These are phyloP conservation scores for Arxiozyma slooffiae DNA, from an alignment of 1,139 yeast genomes.

Conservation along the genomic window DNA sequence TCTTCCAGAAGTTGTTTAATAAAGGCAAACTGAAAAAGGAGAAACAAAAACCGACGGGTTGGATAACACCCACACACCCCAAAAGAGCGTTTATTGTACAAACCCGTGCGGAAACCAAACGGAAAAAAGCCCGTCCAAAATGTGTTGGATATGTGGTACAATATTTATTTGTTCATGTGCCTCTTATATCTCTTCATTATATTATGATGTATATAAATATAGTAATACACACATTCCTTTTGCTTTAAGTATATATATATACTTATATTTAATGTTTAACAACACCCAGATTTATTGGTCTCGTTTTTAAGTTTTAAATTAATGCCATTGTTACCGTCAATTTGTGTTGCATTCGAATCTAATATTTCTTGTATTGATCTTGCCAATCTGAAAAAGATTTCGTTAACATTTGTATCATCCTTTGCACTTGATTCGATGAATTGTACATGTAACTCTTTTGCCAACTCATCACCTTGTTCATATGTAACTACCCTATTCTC, in stretches of 20 bases:
- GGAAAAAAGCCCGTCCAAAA: not conserved
- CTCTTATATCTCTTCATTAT: no score
- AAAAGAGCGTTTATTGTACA: not conserved
- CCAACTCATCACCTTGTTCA: conserved; percentile 85
- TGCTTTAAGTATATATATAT: no score
- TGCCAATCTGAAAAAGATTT: conserved; percentile 86
- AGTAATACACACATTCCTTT: no score
- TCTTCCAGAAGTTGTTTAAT: no score
- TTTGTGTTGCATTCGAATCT: conserved; percentile 31
- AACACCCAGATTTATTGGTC: conserved; percentile 16
- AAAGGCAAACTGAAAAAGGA: no score
- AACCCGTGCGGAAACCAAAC: not conserved
- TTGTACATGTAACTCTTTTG: conserved; percentile 76
- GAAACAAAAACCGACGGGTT: no score
- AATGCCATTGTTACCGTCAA: conserved; percentile 20
- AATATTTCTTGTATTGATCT: conserved; percentile 74
- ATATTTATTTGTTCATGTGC: no score
- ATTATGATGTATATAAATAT: no score
- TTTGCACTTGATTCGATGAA: conserved; percentile 96
- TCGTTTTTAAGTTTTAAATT: conserved; percentile 28
- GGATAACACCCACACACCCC: not conserved
- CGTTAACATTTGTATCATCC: conserved; percentile 84
- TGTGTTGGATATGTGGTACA: no score
- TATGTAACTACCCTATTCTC: conserved; percentile 68
- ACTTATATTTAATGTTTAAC: conserved; percentile 9